These are phyloP conservation scores for Hibiscus trionum DNA, from an alignment of 345 rosid species.

Conservation along the genomic window DNA sequence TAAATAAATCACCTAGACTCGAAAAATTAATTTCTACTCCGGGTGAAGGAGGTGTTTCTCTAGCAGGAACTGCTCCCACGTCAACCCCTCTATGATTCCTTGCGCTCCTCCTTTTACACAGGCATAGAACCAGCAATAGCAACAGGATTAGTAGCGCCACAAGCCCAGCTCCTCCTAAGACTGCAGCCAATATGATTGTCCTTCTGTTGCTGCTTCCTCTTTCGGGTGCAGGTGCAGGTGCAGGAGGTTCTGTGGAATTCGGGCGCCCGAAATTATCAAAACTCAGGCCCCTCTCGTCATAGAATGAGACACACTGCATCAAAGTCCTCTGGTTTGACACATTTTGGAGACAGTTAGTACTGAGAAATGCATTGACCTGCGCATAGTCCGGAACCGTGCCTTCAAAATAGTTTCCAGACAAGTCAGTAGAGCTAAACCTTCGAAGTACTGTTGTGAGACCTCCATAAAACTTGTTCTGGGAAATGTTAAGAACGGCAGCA, in stretches of 20 bases:
- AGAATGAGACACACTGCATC: conserved; percentile 55
- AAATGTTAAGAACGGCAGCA: conserved; percentile 43
- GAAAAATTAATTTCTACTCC: conserved; percentile 46
- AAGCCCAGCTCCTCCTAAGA: conserved; percentile 58
- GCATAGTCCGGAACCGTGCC: conserved; percentile 69
- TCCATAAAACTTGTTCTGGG: conserved; percentile 68
- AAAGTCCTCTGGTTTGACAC: conserved; percentile 48
- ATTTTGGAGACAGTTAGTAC: conserved; percentile 62
- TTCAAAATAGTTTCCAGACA: conserved; percentile 73
- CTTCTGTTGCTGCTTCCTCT: conserved; percentile 37
- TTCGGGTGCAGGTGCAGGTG: conserved; percentile 17
- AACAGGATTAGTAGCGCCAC: conserved; percentile 30
- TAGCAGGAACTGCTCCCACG: conserved; percentile 49
- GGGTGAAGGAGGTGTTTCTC: conserved; percentile 38
- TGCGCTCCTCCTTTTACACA: conserved; percentile 35
- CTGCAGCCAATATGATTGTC: conserved; percentile 47
- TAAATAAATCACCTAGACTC: conserved; percentile 61
- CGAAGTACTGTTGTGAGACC: conserved; percentile 37
- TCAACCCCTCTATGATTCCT: conserved; percentile 38
- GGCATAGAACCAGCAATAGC: conserved; percentile 34
- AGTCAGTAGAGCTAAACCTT: conserved; percentile 41
- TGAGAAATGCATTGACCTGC: conserved; percentile 41
- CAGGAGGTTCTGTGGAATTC: conserved; percentile 39
- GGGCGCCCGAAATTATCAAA: conserved; percentile 79
- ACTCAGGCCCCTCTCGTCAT: conserved; percentile 44